Evolutionary conservation across 2,329 filamentous ascomycete genomes (phyloP).

Genomic region (Penicillium crustosum): DNA sequence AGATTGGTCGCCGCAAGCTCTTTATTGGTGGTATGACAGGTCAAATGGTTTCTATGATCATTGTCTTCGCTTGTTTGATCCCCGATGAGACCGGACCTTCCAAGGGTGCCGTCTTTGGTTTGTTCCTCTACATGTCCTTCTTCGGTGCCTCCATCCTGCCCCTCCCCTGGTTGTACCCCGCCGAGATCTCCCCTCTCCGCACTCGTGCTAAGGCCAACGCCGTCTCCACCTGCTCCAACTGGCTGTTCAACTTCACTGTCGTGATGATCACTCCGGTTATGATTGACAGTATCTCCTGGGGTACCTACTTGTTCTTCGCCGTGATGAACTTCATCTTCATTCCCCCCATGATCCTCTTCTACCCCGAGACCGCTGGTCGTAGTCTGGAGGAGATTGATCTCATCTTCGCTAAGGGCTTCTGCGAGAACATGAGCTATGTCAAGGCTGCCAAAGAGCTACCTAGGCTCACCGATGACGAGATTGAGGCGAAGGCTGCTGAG

Average conservation of each 20-base stretch:
- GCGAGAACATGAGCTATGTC: conserved; percentile 45
- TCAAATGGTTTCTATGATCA: conserved; percentile 41
- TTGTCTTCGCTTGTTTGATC: conserved; percentile 43
- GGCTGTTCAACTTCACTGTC: conserved; percentile 57
- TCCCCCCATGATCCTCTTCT: conserved; percentile 56
- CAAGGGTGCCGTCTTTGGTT: conserved; percentile 54
- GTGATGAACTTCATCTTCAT: conserved; percentile 48
- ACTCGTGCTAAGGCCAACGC: conserved; percentile 58
- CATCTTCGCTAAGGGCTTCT: conserved; percentile 47
- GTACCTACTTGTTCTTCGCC: conserved; percentile 48
- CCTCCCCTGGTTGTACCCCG: conserved; percentile 58
- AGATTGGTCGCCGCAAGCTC: conserved; percentile 48
- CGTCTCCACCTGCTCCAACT: conserved; percentile 55
- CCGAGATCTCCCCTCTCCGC: conserved; percentile 56
- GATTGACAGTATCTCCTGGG: conserved; percentile 41
- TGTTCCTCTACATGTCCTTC: conserved; percentile 69
- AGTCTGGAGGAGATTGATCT: conserved; percentile 48
- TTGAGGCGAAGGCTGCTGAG: conserved; percentile 35
- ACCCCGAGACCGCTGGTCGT: conserved; percentile 51
- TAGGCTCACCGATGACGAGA: conserved; percentile 36
- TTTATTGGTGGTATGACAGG: conserved; percentile 43
- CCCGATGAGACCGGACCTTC: conserved; percentile 25
- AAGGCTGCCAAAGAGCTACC: conserved; percentile 35
- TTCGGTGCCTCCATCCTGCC: conserved; percentile 67
- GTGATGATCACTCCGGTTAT: conserved; percentile 53